Conservation (phyloP, 805 yeast genomes). For the Lipomyces yamadae region DNA sequence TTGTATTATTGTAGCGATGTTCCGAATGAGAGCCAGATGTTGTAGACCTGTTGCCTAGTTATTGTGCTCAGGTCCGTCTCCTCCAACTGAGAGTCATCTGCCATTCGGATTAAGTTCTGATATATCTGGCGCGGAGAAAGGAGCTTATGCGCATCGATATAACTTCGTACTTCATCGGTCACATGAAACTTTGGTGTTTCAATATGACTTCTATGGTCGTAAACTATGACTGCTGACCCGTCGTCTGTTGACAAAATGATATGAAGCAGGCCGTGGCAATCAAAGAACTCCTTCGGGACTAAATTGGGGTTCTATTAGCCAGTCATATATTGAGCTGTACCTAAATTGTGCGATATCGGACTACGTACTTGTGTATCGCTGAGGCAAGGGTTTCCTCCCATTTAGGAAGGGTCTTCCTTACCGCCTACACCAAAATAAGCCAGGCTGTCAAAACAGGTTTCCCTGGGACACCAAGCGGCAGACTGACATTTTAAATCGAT, state of each 20-base stretch:
- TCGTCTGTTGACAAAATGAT: not conserved
- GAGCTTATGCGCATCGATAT: not conserved
- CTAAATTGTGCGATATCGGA: not conserved
- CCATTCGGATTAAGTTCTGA: not conserved
- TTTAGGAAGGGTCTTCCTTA: too few species aligned
- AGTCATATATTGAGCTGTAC: not conserved
- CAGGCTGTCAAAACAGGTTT: too few species aligned
- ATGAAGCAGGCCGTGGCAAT: not conserved
- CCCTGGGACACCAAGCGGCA: too few species aligned
- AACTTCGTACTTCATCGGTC: not conserved
- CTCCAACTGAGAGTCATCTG: not conserved
- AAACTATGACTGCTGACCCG: not conserved
- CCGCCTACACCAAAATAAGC: too few species aligned
- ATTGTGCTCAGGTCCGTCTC: not conserved
- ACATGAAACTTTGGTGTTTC: not conserved
- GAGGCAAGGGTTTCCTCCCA: too few species aligned
- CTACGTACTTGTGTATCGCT: conserved; percentile 1
- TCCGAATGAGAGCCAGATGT: too few species aligned
- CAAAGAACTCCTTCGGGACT: not conserved
- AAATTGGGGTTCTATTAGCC: not conserved
- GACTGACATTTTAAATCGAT: too few species aligned
- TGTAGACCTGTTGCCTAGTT: too few species aligned
- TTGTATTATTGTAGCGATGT: too few species aligned
- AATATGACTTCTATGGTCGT: not conserved
- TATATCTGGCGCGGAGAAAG: not conserved